Base-by-base conservation (phyloP, 116 monocot genomes). In the Trichopus zeylanicus region DNA sequence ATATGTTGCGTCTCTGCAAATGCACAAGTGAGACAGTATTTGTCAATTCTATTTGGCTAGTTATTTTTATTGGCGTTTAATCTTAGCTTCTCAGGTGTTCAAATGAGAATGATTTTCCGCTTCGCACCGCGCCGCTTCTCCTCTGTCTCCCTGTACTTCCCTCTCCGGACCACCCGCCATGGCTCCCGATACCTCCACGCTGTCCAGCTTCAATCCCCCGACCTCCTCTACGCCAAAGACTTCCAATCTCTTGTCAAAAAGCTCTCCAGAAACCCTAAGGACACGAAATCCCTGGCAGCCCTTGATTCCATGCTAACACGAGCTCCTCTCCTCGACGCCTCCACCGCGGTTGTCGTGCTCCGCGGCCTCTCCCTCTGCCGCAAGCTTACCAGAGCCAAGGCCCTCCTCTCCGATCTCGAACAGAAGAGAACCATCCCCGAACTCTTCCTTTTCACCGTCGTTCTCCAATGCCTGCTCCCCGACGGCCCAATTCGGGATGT, bases 401-500 rank as follows among this genome's bases (percentile, higher is more conserved):
- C 20, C 60, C 6, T 66, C 28, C 53, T 61, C 26, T 55, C 66
- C 20, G 26, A 13, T 26, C 61, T 73, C 55, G 20, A 7, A 12
- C 7, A 30, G 38, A 34, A 51, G n/a, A 54, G 9, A 6, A 6
- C 39, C 47, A 18, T 78, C 28, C 68, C 78, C 28, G 33, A 28
- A 11, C 13, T 28, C 18, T 77, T 71, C 53, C 53, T 67, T 48
- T 77, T 67, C 58, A 71, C 62, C 71, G 11, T 51, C 30, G 58
- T 71, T 32, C 48, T 71, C 33, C 71, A 78, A 20, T 77, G 71
- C 71, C 39, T 62, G 5, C 23, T 77, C 31, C 67, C 31, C 2
- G n/a, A 25, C 19, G 56, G 39, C 61, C 56, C 66, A 0, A 57
- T 66, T 21, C 56, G 57, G 3, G 76, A 76, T 31, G 70, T 62